Evolutionary conservation across 495 filamentous ascomycete genomes (phyloP).

Genomic region (Alectoria sarmentosa): DNA sequence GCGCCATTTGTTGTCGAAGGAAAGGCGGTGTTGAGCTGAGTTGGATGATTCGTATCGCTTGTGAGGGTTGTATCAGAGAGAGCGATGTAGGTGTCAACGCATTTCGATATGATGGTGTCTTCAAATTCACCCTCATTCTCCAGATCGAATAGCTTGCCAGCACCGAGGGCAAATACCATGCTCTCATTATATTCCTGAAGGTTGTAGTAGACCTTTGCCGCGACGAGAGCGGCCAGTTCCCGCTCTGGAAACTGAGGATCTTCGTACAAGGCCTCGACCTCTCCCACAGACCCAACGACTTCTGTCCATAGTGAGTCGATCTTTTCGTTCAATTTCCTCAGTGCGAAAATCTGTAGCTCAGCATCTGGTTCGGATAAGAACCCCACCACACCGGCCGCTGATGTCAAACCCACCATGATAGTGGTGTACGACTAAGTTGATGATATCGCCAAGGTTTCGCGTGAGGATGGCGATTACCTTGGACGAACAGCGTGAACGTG

Average conservation of each 20-base stretch:
- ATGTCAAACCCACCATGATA: slow-evolving; percentile 87
- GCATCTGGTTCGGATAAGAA: slow-evolving; percentile 92
- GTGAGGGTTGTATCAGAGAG: slow-evolving; percentile 56
- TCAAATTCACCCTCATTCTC: slow-evolving; percentile 92
- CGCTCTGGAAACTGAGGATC: slow-evolving; percentile 91
- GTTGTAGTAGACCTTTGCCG: slow-evolving; percentile 97
- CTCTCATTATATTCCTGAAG: slow-evolving; percentile 98
- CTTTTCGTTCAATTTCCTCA: slow-evolving; percentile 88
- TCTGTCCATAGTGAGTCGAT: slow-evolving; percentile 97
- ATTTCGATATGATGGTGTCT: slow-evolving; percentile 97
- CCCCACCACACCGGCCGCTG: slow-evolving; percentile 88
- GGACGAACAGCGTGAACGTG: background rate
- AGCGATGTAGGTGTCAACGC: slow-evolving; percentile 94
- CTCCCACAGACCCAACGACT: slow-evolving; percentile 80
- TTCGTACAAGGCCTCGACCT: slow-evolving; percentile 97
- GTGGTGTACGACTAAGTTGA: background rate
- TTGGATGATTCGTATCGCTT: slow-evolving; percentile 44
- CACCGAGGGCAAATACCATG: slow-evolving; percentile 95
- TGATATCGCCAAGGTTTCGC: background rate
- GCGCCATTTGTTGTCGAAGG: slow-evolving; percentile 51
- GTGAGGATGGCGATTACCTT: background rate
- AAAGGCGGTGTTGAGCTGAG: slow-evolving; percentile 70
- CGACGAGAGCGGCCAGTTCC: slow-evolving; percentile 87
- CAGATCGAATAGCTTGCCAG: slow-evolving; percentile 90
- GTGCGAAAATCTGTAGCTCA: slow-evolving; percentile 85